Conservation (phyloP, 306 rosid genomes). For the Vigna angularis region DNA sequence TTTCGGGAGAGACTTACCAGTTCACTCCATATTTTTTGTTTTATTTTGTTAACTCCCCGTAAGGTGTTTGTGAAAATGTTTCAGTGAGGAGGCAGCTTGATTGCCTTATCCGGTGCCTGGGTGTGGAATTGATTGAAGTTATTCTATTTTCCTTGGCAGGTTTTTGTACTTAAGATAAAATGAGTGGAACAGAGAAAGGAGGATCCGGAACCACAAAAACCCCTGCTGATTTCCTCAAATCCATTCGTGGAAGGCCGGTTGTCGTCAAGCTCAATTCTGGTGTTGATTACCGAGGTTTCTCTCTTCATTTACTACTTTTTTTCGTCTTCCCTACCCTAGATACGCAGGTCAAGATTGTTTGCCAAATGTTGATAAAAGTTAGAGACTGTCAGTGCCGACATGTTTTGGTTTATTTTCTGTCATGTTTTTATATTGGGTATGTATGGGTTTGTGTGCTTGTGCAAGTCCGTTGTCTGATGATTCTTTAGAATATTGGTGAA, state of each 20-base stretch:
- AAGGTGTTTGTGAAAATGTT: background rate
- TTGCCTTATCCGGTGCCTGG: background rate
- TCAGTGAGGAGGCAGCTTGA: background rate
- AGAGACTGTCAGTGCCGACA: background rate
- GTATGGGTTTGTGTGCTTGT: constrained; percentile 6
- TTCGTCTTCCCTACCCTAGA: background rate
- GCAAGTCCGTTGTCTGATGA: background rate
- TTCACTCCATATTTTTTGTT: background rate
- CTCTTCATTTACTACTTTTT: background rate
- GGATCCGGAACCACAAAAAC: constrained; percentile 78
- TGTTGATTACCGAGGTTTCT: constrained; percentile 85
- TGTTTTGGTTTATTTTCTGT: constrained; percentile 1
- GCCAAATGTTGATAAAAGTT: background rate
- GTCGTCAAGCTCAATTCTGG: constrained; percentile 95
- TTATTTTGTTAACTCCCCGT: background rate
- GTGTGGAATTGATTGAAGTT: background rate
- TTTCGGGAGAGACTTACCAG: background rate
- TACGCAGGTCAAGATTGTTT: background rate
- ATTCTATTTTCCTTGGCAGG: background rate
- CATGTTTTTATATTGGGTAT: background rate
- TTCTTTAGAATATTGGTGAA: constrained; percentile 4
- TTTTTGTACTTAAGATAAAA: constrained; percentile 33
- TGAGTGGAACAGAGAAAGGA: constrained; percentile 71
- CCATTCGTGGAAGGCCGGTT: constrained; percentile 94
- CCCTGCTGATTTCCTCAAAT: constrained; percentile 90